Conservation (phyloP, 371 early-diverging fungal genomes). For the Phascolomyces articulosus region DNA sequence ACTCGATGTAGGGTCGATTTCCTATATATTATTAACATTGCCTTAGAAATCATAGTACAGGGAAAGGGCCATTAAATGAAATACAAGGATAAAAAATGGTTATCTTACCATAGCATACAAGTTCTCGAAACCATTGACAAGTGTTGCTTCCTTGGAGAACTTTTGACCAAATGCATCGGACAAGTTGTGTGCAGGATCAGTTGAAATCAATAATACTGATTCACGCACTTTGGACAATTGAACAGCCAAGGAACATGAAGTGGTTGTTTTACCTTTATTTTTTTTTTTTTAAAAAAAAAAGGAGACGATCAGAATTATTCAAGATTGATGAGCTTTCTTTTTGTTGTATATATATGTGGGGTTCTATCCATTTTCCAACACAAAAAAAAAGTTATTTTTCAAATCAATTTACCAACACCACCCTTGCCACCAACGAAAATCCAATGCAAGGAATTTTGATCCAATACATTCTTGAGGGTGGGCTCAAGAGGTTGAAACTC, state of each 20-base stretch:
- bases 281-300: too few species aligned
- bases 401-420: conserved; percentile 87
- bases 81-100: too few species aligned
- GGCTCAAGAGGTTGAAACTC: conserved; percentile 75
- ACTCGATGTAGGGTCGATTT: conserved; percentile 97
- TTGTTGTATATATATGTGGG: too few species aligned
- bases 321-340: conserved; percentile 55
- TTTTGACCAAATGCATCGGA: conserved; percentile 99
- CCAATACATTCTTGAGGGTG: conserved; percentile 92
- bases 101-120: conserved; percentile 93
- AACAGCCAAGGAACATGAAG: conserved; percentile 86
- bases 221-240: conserved; percentile 92
- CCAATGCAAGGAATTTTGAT: conserved; percentile 95
- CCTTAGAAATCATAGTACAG: too few species aligned
- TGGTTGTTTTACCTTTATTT: conserved; percentile 65
- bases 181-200: conserved; percentile 99
- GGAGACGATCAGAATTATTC: not conserved
- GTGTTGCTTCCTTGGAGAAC: conserved; percentile 94
- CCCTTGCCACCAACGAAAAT: conserved; percentile 99
- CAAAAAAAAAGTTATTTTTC: too few species aligned
- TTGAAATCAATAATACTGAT: conserved; percentile 95
- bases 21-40: conserved; percentile 50
- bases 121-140: conserved; percentile 93
- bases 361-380: too few species aligned
- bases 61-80: too few species aligned